Conservation (phyloP, 2,329 filamentous ascomycete species). For the Clonostachys chloroleuca region DNA sequence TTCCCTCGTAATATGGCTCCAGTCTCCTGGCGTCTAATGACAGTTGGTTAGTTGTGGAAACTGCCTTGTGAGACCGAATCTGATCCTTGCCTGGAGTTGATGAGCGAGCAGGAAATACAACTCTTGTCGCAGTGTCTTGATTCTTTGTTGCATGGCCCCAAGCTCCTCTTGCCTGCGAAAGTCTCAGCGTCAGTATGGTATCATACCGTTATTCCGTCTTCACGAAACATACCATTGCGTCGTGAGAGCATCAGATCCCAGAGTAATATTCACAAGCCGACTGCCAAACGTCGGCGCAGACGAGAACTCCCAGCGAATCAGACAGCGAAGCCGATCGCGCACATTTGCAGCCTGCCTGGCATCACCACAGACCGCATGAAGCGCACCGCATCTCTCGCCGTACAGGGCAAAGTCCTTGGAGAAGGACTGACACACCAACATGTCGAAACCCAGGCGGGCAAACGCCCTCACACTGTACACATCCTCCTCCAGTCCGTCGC, state of each 20-base stretch:
- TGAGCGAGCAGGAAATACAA: not conserved
- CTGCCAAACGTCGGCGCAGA: not conserved
- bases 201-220: not conserved
- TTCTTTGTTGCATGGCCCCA: not conserved
- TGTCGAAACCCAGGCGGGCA: conserved; percentile 4
- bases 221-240: not conserved
- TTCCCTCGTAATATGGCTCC: not conserved
- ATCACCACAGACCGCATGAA: conserved; percentile 6
- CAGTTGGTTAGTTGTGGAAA: not conserved
- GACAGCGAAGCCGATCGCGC: not conserved
- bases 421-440: conserved; percentile 25
- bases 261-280: not conserved
- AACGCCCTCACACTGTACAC: conserved; percentile 24
- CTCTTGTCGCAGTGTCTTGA: not conserved
- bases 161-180: not conserved
- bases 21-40: not conserved
- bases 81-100: not conserved
- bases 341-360: not conserved
- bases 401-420: conserved; percentile 30
- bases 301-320: not conserved
- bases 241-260: not conserved
- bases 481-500: conserved; percentile 22
- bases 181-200: not conserved
- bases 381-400: conserved; percentile 22
- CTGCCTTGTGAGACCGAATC: not conserved